Evolutionary conservation across 176 grass and related monocot species (phyloP).

Genomic region (Avena insularis): DNA sequence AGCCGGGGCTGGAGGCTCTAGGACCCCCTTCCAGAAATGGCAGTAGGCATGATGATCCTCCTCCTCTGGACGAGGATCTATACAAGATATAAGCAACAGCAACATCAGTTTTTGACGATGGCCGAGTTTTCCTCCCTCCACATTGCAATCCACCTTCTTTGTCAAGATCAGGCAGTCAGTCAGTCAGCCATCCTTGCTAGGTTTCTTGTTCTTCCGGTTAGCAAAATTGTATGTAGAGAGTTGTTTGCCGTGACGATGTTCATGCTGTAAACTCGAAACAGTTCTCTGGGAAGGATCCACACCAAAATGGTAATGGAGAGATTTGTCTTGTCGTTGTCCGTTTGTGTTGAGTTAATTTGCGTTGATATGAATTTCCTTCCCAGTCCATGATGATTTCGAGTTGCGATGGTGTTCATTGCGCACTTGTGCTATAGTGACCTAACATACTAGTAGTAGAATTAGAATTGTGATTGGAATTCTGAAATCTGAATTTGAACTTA

Average conservation of each 20-base stretch:
- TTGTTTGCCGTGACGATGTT: constrained; percentile 46
- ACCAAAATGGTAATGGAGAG: constrained; percentile 54
- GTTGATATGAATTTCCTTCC: constrained; percentile 20
- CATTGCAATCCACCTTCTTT: constrained; percentile 35
- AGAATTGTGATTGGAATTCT: no score
- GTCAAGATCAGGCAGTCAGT: constrained; percentile 35
- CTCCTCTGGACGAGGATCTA: constrained; percentile 60
- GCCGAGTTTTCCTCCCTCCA: constrained; percentile 23
- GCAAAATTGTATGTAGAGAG: constrained; percentile 67
- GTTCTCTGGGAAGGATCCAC: constrained; percentile 42
- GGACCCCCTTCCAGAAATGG: constrained; percentile 42
- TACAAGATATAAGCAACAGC: constrained; percentile 59
- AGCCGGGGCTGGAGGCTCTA: constrained; percentile 42
- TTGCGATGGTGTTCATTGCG: not conserved
- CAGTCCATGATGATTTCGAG: not conserved
- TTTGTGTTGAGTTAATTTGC: constrained; percentile 31
- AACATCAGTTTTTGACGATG: constrained; percentile 34
- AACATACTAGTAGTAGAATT: no score
- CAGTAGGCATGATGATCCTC: constrained; percentile 45
- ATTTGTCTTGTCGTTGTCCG: constrained; percentile 13
- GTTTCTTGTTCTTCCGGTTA: constrained; percentile 52
- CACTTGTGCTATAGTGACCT: not conserved
- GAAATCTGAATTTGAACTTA: no score
- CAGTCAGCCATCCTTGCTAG: constrained; percentile 26
- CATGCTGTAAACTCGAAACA: constrained; percentile 42